These are phyloP conservation scores for Umbelopsis sp. DNA, from an alignment of 371 early-diverging fungal species.

Conservation along the genomic window DNA sequence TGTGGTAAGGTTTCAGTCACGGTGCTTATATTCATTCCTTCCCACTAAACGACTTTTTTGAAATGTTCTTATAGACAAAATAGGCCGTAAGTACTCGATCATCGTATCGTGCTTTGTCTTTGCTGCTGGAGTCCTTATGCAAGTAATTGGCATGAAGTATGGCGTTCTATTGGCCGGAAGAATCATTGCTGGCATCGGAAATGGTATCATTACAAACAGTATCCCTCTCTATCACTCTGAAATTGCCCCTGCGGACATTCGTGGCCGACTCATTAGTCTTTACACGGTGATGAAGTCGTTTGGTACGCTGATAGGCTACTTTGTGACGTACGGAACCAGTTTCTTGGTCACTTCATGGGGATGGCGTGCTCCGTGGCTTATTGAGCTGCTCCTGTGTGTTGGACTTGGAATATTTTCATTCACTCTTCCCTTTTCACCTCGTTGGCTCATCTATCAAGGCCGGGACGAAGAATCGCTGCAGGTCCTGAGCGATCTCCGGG, in stretches of 20 bases:
- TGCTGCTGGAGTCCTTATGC: constrained; percentile 47
- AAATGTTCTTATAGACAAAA: constrained; percentile 33
- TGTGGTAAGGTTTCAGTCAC: constrained; percentile 35
- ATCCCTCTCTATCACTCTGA: constrained; percentile 50
- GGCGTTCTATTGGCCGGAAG: constrained; percentile 45
- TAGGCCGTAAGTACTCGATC: constrained; percentile 47
- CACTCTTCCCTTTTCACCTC: constrained; percentile 57
- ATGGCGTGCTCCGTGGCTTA: constrained; percentile 46
- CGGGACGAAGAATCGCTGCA: constrained; percentile 49
- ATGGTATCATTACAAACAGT: constrained; percentile 45
- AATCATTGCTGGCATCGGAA: constrained; percentile 45
- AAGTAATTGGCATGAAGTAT: constrained; percentile 47
- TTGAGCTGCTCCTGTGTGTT: constrained; percentile 38
- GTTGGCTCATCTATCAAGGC: constrained; percentile 59
- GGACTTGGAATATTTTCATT: constrained; percentile 57
- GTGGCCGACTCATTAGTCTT: constrained; percentile 53
- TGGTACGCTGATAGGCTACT: constrained; percentile 50
- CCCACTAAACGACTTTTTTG: background rate
- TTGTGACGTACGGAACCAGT: constrained; percentile 51
- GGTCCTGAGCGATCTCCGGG: constrained; percentile 49
- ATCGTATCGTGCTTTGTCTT: constrained; percentile 37
- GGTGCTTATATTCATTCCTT: background rate
- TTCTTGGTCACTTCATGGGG: constrained; percentile 40
- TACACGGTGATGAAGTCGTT: constrained; percentile 41
- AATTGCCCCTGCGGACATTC: constrained; percentile 76